phyloP scores from a whole-genome alignment of 23 red algal species.

The Gracilariopsis chorda region DNA sequence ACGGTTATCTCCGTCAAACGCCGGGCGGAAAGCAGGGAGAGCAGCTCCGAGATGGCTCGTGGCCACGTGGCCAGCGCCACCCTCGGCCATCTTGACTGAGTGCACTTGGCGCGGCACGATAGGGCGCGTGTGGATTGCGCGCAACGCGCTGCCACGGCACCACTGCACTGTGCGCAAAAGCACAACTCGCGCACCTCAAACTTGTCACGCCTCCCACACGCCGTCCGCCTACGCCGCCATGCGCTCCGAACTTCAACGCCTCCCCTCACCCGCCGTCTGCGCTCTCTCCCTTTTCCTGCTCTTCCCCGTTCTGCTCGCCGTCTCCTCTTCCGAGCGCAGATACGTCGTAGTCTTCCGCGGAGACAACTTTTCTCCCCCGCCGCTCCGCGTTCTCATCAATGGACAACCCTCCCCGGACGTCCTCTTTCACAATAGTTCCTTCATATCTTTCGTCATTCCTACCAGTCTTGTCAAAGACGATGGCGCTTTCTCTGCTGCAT shows the following conservation, averaged over 20 bases:
- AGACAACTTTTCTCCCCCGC: neutral
- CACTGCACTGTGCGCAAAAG: neutral
- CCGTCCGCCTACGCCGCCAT: neutral
- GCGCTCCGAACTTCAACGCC: neutral
- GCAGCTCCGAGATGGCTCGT: no score
- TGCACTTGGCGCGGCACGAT: neutral
- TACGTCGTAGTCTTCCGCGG: neutral
- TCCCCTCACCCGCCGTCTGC: neutral
- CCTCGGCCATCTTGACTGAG: neutral
- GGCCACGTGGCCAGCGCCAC: no score
- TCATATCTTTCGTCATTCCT: constrained; percentile 37
- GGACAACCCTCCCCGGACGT: neutral
- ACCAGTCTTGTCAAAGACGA: neutral
- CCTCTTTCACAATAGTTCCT: constrained; percentile 40
- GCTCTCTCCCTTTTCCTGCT: no score
- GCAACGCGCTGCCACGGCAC: neutral
- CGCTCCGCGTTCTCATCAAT: constrained; percentile 36
- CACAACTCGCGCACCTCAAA: neutral
- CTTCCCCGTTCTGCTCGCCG: no score
- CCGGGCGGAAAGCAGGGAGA: no score
- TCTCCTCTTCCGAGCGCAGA: neutral
- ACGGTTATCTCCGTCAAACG: no score
- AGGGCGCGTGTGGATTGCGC: neutral
- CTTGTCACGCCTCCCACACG: neutral
- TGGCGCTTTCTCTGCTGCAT: neutral